These are phyloP conservation scores for Diaporthe sp. DNA, from an alignment of 2,329 filamentous ascomycete species.

Conservation along the genomic window DNA sequence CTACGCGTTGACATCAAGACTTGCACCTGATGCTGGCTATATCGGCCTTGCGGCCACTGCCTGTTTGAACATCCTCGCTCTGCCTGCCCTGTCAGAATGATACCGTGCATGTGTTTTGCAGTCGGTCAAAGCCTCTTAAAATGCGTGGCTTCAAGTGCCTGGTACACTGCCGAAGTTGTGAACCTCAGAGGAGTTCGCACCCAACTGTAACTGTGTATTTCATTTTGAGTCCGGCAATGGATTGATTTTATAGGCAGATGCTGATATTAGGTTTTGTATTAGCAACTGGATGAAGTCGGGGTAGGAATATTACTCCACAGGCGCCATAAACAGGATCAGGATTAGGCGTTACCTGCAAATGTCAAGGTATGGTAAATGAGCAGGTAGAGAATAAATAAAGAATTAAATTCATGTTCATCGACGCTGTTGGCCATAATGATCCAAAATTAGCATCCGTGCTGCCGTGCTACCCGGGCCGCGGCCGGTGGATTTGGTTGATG, in stretches of 20 bases:
- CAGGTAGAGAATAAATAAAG: neutral
- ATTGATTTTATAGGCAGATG: neutral
- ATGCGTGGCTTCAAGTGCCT: too few species aligned
- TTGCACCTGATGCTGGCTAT: neutral
- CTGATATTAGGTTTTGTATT: too few species aligned
- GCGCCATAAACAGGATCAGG: neutral
- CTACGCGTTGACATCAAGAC: neutral
- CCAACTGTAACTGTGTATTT: neutral
- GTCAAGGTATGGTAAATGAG: neutral
- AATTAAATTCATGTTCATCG: neutral
- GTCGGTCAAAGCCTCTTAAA: neutral
- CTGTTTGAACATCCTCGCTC: neutral
- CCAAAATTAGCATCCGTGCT: conserved; percentile 31
- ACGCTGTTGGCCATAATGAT: neutral
- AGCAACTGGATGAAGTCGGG: too few species aligned
- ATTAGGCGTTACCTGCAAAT: neutral
- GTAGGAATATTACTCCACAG: neutral
- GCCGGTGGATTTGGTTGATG: neutral
- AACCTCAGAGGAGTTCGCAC: too few species aligned
- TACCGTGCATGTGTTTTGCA: neutral
- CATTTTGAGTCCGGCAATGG: neutral
- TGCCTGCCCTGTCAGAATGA: neutral
- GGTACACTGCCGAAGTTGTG: neutral
- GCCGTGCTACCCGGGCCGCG: conserved; percentile 8
- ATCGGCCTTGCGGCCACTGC: neutral